These are phyloP conservation scores for Metschnikowia gelsemii DNA, from an alignment of 805 yeast genomes.

Conservation along the genomic window DNA sequence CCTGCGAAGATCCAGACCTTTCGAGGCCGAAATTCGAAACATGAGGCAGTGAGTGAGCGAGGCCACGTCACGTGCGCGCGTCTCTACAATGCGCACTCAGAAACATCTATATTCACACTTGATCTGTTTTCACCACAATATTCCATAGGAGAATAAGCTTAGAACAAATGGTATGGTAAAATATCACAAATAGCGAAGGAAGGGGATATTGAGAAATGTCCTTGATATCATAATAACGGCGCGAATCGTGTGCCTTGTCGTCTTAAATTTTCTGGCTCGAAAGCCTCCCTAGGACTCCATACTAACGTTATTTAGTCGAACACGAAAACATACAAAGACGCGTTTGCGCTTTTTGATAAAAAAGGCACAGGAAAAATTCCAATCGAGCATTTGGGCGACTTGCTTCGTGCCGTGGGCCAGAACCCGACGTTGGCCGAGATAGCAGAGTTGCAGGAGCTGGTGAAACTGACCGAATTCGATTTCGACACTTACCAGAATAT, in stretches of 20 bases:
- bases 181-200: too few species aligned
- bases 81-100: not conserved
- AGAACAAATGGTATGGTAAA: too few species aligned
- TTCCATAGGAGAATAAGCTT: too few species aligned
- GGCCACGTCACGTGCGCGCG: constrained; percentile 8
- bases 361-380: constrained; percentile 93
- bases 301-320: constrained; percentile 26
- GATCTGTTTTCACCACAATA: not conserved
- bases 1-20: too few species aligned
- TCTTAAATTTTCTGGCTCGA: too few species aligned
- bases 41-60: not conserved
- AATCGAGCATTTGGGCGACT: constrained; percentile 81
- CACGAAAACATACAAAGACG: constrained; percentile 70
- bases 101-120: not conserved
- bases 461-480: constrained; percentile 54
- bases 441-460: constrained; percentile 41
- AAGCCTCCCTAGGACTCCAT: too few species aligned
- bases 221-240: too few species aligned
- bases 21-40: too few species aligned
- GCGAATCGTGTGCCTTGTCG: too few species aligned
- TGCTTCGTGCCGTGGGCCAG: constrained; percentile 95
- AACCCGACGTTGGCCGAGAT: constrained; percentile 95
- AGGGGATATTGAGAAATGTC: too few species aligned
- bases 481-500: constrained; percentile 75
- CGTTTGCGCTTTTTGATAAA: constrained; percentile 94